phyloP scores from a whole-genome alignment of 768 basidiomycete genomes.

The Mycena alexandri region DNA sequence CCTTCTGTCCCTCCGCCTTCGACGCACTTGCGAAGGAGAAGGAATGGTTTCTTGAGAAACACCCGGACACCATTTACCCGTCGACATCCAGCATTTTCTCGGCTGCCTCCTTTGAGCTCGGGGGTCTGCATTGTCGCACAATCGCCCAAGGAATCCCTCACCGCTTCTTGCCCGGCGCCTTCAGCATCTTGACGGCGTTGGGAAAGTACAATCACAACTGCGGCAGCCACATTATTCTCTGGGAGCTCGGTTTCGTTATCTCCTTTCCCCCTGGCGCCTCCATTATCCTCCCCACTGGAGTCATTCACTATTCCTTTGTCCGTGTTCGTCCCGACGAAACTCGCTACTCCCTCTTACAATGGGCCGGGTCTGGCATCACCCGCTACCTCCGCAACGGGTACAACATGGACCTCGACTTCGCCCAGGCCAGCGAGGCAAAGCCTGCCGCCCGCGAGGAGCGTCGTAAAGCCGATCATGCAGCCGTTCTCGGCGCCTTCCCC shows the following conservation, averaged over 20 bases:
- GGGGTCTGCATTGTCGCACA: neutral
- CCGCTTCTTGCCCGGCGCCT: neutral
- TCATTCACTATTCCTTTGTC: conserved; percentile 11
- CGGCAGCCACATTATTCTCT: conserved; percentile 5
- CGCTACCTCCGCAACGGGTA: neutral
- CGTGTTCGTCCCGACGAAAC: neutral
- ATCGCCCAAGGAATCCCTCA: neutral
- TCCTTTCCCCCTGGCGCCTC: neutral
- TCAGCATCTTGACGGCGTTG: conserved; percentile 2
- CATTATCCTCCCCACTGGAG: conserved; percentile 7
- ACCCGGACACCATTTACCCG: neutral
- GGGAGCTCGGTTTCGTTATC: conserved; percentile 4
- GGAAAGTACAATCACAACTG: neutral
- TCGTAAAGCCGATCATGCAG: too few relatives aligned
- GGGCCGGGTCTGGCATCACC: neutral
- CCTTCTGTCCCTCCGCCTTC: conserved; percentile 3
- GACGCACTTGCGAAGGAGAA: neutral
- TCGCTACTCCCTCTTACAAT: conserved; percentile 9
- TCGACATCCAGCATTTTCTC: conserved; percentile 6
- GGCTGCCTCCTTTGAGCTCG: conserved; percentile 9
- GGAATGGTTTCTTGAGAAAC: neutral
- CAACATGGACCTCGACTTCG: neutral
- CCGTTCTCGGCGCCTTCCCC: too few relatives aligned
- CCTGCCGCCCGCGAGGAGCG: neutral
- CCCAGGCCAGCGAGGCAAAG: neutral